These are phyloP conservation scores for Ceratorhiza oryzae-sativae DNA, from an alignment of 1,284 basidiomycete species.

Conservation along the genomic window DNA sequence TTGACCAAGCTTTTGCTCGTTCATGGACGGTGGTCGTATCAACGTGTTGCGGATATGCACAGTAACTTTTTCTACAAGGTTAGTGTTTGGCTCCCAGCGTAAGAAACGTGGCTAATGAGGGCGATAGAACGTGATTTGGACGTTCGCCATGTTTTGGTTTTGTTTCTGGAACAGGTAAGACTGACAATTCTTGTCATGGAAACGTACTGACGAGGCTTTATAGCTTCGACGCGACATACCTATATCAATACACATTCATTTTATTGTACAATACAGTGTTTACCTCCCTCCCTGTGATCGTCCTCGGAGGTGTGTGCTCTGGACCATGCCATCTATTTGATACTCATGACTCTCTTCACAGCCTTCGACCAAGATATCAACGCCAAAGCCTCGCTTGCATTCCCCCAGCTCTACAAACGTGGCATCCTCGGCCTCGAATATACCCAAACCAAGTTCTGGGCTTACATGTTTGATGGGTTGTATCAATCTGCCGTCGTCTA, in stretches of 20 bases:
- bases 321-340: conserved; percentile 29
- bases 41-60: conserved; percentile 96
- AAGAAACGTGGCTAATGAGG: conserved; percentile 37
- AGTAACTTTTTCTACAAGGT: conserved; percentile 99
- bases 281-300: conserved; percentile 91
- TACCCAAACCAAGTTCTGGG: conserved; percentile 90
- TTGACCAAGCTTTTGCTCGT: conserved; percentile 91
- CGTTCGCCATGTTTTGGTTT: conserved; percentile 93
- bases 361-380: conserved; percentile 97
- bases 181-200: conserved; percentile 21
- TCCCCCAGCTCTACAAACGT: conserved; percentile 92
- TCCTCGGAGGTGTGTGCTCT: conserved; percentile 75
- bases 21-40: conserved; percentile 96
- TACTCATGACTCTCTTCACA: conserved; percentile 47
- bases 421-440: conserved; percentile 94
- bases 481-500: conserved; percentile 92
- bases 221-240: conserved; percentile 93
- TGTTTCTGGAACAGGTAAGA: conserved; percentile 83
- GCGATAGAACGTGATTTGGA: conserved; percentile 66
- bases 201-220: conserved; percentile 41
- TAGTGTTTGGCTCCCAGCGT: conserved; percentile 40
- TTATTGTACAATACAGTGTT: conserved; percentile 91
- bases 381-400: conserved; percentile 86
- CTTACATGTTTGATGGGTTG: conserved; percentile 92
- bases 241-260: conserved; percentile 96